Percentiles rank a stretch among this genome's conserved stretches.
These are phyloP conservation scores for Carex cristatella DNA, from an alignment of 176 grass and related monocot species.

Conservation along the genomic window DNA sequence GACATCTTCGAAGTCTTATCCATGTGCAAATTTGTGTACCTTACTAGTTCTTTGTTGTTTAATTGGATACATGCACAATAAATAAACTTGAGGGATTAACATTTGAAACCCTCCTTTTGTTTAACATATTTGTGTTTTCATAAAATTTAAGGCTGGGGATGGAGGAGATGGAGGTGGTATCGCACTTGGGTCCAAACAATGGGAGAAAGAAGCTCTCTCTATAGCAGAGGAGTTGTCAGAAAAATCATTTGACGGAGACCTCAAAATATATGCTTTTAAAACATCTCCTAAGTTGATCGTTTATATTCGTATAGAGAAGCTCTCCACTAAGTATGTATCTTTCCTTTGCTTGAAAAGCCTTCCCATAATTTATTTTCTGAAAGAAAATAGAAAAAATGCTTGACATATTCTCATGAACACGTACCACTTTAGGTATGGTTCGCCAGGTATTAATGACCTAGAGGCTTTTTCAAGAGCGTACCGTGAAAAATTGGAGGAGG, in stretches of 20 bases:
- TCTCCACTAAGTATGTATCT: conserved; percentile 66
- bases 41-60: not conserved
- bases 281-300: conserved; percentile 52
- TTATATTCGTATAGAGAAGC: conserved; percentile 81
- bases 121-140: conserved; percentile 17
- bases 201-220: conserved; percentile 81
- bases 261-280: conserved; percentile 91
- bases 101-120: not conserved
- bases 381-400: not conserved
- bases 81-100: conserved; percentile 4
- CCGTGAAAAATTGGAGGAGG: conserved; percentile 61
- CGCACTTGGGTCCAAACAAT: conserved; percentile 64
- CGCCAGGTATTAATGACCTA: conserved; percentile 84
- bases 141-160: conserved; percentile 58
- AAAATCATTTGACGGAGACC: conserved; percentile 48
- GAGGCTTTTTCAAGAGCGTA: conserved; percentile 79
- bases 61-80: not conserved
- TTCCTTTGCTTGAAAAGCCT: not conserved
- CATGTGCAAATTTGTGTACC: not conserved
- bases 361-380: not conserved
- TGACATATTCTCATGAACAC: conserved; percentile 26
- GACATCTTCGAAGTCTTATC: too few relatives aligned
- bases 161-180: conserved; percentile 84
- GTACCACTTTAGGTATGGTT: conserved; percentile 63
- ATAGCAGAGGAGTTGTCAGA: conserved; percentile 67